Percentiles rank a stretch among this genome's conserved stretches.
Evolutionary conservation across 2,329 filamentous ascomycete genomes (phyloP).

Genomic region (Fusarium sterilihyphosum): DNA sequence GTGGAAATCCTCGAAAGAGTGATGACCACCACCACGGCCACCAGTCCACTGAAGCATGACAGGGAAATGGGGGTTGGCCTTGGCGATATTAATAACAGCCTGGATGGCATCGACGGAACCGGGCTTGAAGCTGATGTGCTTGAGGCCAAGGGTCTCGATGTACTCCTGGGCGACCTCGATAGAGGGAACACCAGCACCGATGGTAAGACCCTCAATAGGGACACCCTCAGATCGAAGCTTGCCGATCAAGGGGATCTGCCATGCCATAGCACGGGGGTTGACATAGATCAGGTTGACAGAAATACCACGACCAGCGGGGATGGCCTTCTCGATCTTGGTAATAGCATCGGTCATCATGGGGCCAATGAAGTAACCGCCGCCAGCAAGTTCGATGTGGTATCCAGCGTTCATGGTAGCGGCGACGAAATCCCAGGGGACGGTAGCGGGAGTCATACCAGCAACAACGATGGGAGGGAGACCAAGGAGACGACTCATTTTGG

Average conservation of each 20-base stretch:
- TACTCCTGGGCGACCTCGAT: slow-evolving; percentile 94
- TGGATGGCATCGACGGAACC: slow-evolving; percentile 90
- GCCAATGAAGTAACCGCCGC: slow-evolving; percentile 88
- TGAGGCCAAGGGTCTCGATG: slow-evolving; percentile 89
- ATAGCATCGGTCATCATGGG: slow-evolving; percentile 86
- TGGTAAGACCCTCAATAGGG: slow-evolving; percentile 90
- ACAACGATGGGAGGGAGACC: slow-evolving; percentile 90
- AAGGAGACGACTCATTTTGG: slow-evolving; percentile 90
- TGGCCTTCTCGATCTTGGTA: slow-evolving; percentile 83
- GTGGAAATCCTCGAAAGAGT: slow-evolving; percentile 96
- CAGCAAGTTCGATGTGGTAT: slow-evolving; percentile 92
- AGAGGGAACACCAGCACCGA: slow-evolving; percentile 92
- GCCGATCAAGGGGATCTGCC: slow-evolving; percentile 88
- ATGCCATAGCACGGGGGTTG: slow-evolving; percentile 87
- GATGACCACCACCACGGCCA: slow-evolving; percentile 91
- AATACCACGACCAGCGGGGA: slow-evolving; percentile 87
- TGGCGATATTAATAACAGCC: slow-evolving; percentile 89
- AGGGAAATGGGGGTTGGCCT: slow-evolving; percentile 93
- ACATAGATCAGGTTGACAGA: slow-evolving; percentile 92
- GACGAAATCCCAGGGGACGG: slow-evolving; percentile 91
- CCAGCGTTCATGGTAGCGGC: slow-evolving; percentile 93
- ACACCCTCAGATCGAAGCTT: slow-evolving; percentile 85
- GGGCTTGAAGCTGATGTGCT: slow-evolving; percentile 95
- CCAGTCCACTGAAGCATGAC: slow-evolving; percentile 95
- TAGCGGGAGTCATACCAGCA: slow-evolving; percentile 92